A percentile compares a stretch with the other conserved stretches of the same genome.
phyloP scores from a whole-genome alignment of 108 stramenopile species.

The Schizochytrium sp. region DNA sequence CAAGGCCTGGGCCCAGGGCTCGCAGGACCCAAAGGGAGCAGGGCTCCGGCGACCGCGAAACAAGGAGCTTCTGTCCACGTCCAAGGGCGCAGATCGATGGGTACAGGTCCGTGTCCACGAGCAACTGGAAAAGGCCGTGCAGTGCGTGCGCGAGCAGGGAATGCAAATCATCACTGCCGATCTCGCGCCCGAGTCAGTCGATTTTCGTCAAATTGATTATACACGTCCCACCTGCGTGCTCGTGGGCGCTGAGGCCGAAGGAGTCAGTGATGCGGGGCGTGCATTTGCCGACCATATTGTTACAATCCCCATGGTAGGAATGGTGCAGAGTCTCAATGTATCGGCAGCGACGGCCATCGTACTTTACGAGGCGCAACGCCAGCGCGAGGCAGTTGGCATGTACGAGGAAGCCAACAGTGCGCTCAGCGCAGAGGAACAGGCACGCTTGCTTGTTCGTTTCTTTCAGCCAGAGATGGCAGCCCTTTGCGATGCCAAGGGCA shows the following conservation, averaged over 20 bases:
- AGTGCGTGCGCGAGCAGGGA: neutral
- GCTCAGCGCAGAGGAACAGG: neutral
- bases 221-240: neutral
- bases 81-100: neutral
- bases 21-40: neutral
- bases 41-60: neutral
- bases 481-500: neutral
- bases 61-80: neutral
- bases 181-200: neutral
- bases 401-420: neutral
- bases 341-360: neutral
- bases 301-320: neutral
- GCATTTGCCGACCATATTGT: neutral
- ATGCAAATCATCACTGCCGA: slow-evolving; percentile 3
- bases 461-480: neutral
- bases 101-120: neutral
- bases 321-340: neutral
- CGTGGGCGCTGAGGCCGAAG: neutral
- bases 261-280: neutral
- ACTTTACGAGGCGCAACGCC: slow-evolving; percentile 7
- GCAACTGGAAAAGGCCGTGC: neutral
- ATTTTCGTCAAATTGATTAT: neutral
- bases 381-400: neutral
- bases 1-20: no score
- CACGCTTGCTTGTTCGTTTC: neutral